Evolutionary conservation across 768 basidiomycete species (phyloP).

Genomic region (Tubosaeta sp.): DNA sequence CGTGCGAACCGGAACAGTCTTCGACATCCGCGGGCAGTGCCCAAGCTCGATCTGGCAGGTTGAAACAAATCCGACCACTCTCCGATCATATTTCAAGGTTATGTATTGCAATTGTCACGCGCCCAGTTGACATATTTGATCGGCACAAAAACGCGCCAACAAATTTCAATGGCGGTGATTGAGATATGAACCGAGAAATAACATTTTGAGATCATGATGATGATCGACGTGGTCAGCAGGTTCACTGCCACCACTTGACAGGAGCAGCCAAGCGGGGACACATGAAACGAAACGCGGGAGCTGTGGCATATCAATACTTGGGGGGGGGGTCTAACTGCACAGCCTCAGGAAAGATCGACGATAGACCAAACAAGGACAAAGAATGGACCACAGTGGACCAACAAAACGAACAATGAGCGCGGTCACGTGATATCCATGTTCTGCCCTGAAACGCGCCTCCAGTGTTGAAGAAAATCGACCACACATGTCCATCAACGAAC

Average conservation of each 20-base stretch:
- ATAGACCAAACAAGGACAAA: constrained; percentile 18
- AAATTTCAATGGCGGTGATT: constrained; percentile 9
- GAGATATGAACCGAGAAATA: constrained; percentile 1
- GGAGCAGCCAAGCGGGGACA: neutral
- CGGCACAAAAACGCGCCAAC: neutral
- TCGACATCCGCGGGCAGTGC: neutral
- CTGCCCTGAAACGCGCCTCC: constrained; percentile 1
- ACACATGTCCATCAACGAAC: constrained; percentile 14
- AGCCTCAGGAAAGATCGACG: constrained; percentile 14
- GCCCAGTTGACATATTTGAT: constrained; percentile 4
- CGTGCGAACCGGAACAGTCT: neutral
- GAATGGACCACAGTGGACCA: constrained; percentile 10
- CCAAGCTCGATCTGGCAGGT: neutral
- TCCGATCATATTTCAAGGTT: neutral
- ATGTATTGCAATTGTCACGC: constrained; percentile 5
- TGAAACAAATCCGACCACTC: neutral
- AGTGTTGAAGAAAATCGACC: constrained; percentile 1
- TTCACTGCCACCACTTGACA: neutral
- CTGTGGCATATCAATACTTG: neutral
- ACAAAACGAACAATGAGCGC: constrained; percentile 8
- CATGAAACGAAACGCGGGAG: constrained; percentile 10
- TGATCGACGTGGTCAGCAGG: neutral
- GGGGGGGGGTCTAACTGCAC: neutral
- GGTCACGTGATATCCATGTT: constrained; percentile 25
- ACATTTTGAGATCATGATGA: constrained; percentile 2